phyloP scores from a whole-genome alignment of 148 eudicot species.

The Linanthus parryae region DNA sequence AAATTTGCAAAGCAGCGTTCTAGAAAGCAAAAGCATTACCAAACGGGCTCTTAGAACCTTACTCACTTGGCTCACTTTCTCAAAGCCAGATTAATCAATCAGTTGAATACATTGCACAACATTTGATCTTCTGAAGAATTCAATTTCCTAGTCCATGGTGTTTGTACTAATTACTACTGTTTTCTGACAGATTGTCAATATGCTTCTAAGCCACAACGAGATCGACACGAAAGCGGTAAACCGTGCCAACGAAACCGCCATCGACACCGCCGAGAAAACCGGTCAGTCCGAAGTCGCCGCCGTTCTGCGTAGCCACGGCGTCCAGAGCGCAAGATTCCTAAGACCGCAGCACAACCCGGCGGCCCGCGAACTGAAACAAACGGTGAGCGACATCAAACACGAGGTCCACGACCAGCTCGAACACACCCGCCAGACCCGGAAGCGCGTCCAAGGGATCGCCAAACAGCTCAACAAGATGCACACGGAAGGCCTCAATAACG shows the following conservation, averaged over 20 bases:
- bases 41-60: no score
- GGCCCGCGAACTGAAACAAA: conserved; percentile 67
- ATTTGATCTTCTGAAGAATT: no score
- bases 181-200: conserved; percentile 44
- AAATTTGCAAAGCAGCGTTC: no score
- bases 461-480: conserved; percentile 75
- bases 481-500: conserved; percentile 69
- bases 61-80: no score
- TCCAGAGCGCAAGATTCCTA: conserved; percentile 38
- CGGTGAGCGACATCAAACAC: conserved; percentile 80
- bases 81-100: no score
- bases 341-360: conserved; percentile 48
- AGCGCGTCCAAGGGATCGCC: conserved; percentile 66
- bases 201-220: conserved; percentile 41
- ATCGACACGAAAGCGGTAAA: conserved; percentile 50
- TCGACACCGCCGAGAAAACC: conserved; percentile 68
- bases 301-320: conserved; percentile 53
- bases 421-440: conserved; percentile 65
- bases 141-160: no score
- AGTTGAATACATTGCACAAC: no score
- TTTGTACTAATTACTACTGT: background rate
- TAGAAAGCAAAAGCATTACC: no score
- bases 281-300: conserved; percentile 30
- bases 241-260: conserved; percentile 65
- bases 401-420: conserved; percentile 78